Conservation (phyloP, 441 rosid genomes). For the Isatis lusitanica region DNA sequence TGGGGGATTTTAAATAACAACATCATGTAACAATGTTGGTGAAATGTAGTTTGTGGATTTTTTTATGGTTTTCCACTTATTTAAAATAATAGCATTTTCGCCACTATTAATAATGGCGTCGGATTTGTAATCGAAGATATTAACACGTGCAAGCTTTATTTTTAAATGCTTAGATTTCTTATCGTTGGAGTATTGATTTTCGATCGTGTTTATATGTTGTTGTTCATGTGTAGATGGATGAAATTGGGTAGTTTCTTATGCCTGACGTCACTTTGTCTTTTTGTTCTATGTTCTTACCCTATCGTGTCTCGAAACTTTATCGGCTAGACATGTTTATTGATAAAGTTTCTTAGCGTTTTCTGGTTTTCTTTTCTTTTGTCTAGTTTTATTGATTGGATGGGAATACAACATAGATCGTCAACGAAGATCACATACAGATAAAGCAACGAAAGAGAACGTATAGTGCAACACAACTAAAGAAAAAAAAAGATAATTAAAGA, state of each 20-base stretch:
- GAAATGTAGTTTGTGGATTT: not conserved
- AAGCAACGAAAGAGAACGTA: not conserved
- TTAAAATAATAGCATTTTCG: slow-evolving; percentile 3
- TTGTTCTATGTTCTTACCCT: too few species aligned
- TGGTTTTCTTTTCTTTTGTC: not conserved
- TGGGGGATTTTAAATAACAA: not conserved
- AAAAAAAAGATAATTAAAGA: not conserved
- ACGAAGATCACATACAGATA: not conserved
- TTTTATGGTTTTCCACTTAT: slow-evolving; percentile 20
- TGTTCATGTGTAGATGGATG: too few species aligned
- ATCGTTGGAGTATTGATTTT: too few species aligned
- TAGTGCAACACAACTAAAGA: not conserved
- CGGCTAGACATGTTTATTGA: too few species aligned
- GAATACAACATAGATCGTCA: not conserved
- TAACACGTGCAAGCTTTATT: too few species aligned
- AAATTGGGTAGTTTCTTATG: too few species aligned
- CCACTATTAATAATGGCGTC: slow-evolving; percentile 1
- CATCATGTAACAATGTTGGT: not conserved
- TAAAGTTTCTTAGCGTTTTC: not conserved
- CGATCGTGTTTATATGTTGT: too few species aligned
- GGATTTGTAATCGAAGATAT: slow-evolving; percentile 1
- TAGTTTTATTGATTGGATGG: not conserved
- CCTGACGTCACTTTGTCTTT: too few species aligned
- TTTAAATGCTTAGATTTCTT: too few species aligned
- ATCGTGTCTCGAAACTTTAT: too few species aligned